Percentiles rank a stretch among this genome's conserved stretches.
phyloP scores from a whole-genome alignment of 768 basidiomycete species.

The Sutorius australiensis region DNA sequence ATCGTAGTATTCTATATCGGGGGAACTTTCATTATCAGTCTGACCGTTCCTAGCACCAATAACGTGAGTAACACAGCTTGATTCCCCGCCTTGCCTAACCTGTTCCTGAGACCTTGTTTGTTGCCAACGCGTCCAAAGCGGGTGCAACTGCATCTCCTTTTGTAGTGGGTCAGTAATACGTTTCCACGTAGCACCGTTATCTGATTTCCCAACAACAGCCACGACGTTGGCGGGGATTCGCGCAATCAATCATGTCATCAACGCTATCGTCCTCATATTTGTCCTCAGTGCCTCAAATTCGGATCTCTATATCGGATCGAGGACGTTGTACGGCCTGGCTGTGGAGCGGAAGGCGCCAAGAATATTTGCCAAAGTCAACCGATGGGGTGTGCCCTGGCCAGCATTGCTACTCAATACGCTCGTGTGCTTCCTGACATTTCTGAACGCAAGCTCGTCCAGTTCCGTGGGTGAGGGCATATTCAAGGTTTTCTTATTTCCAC shows the following conservation, averaged over 20 bases:
- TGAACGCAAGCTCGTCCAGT: constrained; percentile 49
- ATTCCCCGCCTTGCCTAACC: constrained; percentile 8
- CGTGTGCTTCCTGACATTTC: constrained; percentile 57
- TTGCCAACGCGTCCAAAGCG: constrained; percentile 23
- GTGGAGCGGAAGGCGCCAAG: constrained; percentile 45
- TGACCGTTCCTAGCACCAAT: constrained; percentile 38
- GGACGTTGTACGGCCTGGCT: constrained; percentile 46
- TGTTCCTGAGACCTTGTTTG: constrained; percentile 26
- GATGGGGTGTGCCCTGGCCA: constrained; percentile 30
- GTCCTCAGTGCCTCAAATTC: constrained; percentile 48
- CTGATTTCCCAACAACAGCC: constrained; percentile 24
- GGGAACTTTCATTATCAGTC: constrained; percentile 39
- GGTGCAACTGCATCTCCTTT: constrained; percentile 35
- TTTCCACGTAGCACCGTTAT: constrained; percentile 13
- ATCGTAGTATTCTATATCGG: constrained; percentile 26
- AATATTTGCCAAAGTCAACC: constrained; percentile 37
- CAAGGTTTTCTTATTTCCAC: constrained; percentile 23
- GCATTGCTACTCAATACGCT: constrained; percentile 50
- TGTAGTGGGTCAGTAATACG: constrained; percentile 39
- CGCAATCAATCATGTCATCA: constrained; percentile 40
- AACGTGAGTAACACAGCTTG: constrained; percentile 25
- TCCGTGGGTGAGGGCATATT: constrained; percentile 40
- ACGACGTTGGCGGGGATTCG: constrained; percentile 43
- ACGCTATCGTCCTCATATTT: constrained; percentile 43
- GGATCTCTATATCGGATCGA: constrained; percentile 53